Conservation (phyloP, 2,329 filamentous ascomycete genomes). For the Cercospora sojina region DNA sequence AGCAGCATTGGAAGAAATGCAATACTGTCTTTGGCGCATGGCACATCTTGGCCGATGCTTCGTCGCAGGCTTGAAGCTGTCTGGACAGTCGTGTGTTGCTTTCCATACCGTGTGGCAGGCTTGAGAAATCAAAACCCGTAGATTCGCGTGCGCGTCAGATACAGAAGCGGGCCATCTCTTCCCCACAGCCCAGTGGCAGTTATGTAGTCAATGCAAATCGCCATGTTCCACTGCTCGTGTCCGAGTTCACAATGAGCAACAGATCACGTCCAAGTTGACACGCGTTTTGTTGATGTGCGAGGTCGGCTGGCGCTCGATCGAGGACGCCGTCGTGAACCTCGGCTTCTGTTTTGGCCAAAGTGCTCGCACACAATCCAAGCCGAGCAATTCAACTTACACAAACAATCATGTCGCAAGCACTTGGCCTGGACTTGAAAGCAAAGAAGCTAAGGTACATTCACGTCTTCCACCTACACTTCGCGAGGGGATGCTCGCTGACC, state of each 20-base stretch:
- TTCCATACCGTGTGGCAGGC: not conserved
- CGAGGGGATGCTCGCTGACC: not conserved
- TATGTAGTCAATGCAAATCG: not conserved
- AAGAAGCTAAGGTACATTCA: constrained; percentile 21
- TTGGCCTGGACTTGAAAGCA: constrained; percentile 41
- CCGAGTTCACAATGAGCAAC: not conserved
- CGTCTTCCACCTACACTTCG: not conserved
- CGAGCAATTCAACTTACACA: not conserved
- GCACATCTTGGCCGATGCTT: not conserved
- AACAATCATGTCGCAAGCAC: constrained; percentile 40
- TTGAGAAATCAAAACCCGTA: not conserved
- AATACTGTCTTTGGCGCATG: not conserved
- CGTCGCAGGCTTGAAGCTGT: not conserved
- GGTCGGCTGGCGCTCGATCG: not conserved
- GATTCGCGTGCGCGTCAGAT: not conserved
- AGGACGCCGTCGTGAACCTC: constrained; percentile 1
- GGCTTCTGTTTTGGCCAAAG: constrained; percentile 1
- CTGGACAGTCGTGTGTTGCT: not conserved
- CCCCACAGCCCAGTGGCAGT: not conserved
- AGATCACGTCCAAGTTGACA: not conserved
- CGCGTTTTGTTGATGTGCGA: not conserved
- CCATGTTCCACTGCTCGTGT: not conserved
- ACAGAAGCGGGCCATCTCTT: not conserved
- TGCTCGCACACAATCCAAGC: not conserved
- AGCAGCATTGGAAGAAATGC: not conserved